Conservation (phyloP, 345 rosid genomes). For the Eucalyptus coolabah region DNA sequence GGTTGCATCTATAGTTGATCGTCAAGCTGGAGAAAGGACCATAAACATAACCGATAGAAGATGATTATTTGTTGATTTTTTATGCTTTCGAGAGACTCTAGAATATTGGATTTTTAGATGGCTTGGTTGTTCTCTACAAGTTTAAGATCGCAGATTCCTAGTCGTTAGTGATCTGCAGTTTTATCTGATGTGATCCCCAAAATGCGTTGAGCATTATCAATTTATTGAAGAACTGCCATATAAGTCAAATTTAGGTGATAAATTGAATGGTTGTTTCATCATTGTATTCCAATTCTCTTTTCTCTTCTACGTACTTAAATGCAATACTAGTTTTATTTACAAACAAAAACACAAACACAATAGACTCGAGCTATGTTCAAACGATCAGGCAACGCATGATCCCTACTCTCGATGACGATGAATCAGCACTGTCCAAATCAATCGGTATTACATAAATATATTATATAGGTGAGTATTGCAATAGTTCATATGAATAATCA, state of each 20-base stretch:
- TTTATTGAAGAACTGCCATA: neutral
- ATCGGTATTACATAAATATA: neutral
- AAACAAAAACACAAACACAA: neutral
- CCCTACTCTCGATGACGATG: rapidly evolving
- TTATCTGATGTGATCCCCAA: neutral
- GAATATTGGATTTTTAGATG: neutral
- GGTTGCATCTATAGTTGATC: neutral
- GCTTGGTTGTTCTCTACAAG: neutral
- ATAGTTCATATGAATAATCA: neutral
- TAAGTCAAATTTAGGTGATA: neutral
- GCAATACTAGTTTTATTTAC: neutral
- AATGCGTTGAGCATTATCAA: neutral
- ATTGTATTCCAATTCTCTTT: neutral
- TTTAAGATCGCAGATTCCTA: neutral
- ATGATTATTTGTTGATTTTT: neutral
- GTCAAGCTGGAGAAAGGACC: neutral
- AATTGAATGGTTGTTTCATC: neutral
- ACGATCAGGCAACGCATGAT: neutral
- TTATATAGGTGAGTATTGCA: neutral
- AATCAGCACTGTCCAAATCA: neutral
- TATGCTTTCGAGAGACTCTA: neutral
- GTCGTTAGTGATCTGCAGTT: neutral
- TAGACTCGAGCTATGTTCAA: neutral
- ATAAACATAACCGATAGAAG: neutral
- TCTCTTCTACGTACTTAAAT: neutral